Percentiles rank a stretch among this genome's conserved stretches.
These are phyloP conservation scores for Schizosaccharomyces cryophilus DNA, from an alignment of 805 yeast genomes.

Conservation along the genomic window DNA sequence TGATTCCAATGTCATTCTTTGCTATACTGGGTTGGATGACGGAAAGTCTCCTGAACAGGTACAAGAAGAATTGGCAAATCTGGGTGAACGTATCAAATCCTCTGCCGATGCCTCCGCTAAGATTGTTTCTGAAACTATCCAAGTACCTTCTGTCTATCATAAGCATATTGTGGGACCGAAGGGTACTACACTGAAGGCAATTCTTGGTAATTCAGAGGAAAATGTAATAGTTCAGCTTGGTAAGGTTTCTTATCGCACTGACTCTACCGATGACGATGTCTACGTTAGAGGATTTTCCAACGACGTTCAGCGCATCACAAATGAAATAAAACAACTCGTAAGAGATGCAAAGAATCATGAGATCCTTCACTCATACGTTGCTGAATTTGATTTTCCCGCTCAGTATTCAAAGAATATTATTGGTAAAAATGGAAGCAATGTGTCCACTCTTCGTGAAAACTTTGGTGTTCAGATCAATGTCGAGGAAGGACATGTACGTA, in stretches of 20 bases:
- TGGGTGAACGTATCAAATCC: not conserved
- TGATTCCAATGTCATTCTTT: conserved; percentile 24
- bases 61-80: not conserved
- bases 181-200: conserved; percentile 28
- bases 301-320: conserved; percentile 31
- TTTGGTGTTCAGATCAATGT: conserved; percentile 59
- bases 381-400: conserved; percentile 36
- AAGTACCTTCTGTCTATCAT: conserved; percentile 32
- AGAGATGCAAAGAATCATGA: conserved; percentile 30
- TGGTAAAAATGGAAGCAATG: conserved; percentile 66
- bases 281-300: conserved; percentile 43
- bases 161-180: conserved; percentile 35
- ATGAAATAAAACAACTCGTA: conserved; percentile 28
- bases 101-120: conserved; percentile 2
- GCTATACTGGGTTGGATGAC: conserved; percentile 21
- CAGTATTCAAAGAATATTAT: conserved; percentile 52
- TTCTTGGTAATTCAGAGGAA: conserved; percentile 18
- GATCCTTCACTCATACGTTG: conserved; percentile 21
- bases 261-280: conserved; percentile 27
- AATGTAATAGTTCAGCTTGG: conserved; percentile 15
- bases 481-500: conserved; percentile 28
- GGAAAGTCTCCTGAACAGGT: conserved; percentile 25
- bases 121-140: conserved; percentile 22
- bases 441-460: conserved; percentile 43
- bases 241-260: conserved; percentile 12